phyloP scores from a whole-genome alignment of 2,329 filamentous ascomycete genomes.

The Curvularia verruculosa region DNA sequence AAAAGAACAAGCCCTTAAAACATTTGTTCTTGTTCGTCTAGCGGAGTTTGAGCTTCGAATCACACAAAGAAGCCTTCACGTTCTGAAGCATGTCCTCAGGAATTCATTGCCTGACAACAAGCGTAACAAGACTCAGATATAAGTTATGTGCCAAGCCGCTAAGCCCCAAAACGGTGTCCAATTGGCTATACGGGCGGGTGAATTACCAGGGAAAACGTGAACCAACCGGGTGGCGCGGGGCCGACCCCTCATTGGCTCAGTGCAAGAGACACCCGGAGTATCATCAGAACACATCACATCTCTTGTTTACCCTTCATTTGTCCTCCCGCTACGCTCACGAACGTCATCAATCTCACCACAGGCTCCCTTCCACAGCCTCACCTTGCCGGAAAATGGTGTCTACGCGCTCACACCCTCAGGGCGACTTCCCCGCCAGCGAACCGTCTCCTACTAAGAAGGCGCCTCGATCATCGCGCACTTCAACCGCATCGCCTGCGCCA shows the following conservation, averaged over 20 bases:
- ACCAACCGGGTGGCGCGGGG: slow-evolving; percentile 10
- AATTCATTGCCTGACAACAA: neutral
- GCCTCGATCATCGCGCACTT: slow-evolving; percentile 39
- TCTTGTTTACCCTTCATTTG: neutral
- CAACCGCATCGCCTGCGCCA: slow-evolving; percentile 43
- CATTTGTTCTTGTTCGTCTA: neutral
- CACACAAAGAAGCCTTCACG: neutral
- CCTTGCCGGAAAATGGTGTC: slow-evolving; percentile 43
- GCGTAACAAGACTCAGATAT: neutral
- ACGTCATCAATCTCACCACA: neutral
- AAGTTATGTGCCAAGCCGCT: neutral
- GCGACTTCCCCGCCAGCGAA: slow-evolving; percentile 45
- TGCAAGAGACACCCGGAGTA: slow-evolving; percentile 3
- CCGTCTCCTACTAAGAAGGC: slow-evolving; percentile 46
- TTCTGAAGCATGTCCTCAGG: neutral
- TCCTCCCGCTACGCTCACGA: neutral
- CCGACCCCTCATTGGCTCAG: slow-evolving; percentile 8
- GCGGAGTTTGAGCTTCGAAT: neutral
- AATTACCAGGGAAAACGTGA: slow-evolving; percentile 1
- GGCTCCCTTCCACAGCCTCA: neutral
- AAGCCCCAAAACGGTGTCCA: neutral
- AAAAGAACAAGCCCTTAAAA: neutral
- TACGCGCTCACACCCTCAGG: slow-evolving; percentile 47
- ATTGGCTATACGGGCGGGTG: neutral
- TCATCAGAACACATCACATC: slow-evolving; percentile 18